Base-by-base conservation (phyloP, 352 stramenopile genomes). In the Phytophthora lateralis region DNA sequence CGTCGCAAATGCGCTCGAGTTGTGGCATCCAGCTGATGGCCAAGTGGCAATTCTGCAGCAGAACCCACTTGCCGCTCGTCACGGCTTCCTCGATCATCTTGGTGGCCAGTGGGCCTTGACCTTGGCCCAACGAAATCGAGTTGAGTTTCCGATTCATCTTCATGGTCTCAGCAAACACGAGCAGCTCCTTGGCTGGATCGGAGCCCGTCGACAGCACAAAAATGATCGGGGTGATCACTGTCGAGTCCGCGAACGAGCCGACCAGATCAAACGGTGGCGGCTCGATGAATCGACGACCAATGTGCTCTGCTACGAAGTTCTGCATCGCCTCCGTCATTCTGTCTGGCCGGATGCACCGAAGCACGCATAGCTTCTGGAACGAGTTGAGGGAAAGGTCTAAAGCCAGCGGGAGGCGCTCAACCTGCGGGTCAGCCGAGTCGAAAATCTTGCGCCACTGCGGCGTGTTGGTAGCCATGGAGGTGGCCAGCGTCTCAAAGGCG, bases 1-100 rank as follows among this genome's bases (percentile, higher is more conserved):
- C 88, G 32, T 99, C 95, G 51, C 95, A 98, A 30, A 99, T 96
- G 0, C 91, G 86, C 51, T 99, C 96, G 12, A 99, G 83, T 51
- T 98, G 89, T 2, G 87, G 75, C 89, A 99, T 97, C 96, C 96
- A 99, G 47, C 85, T 97, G 17, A 98, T 94, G 12, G 94, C 94
- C 34, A 98, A 73, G 68, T 98, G 95, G 58, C 94, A 98, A 63
- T 98, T 98, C 66, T 98, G 95, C 4, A 98, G 69, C 43, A 98
- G 52, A 10, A 98, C 95, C 95, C 95, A 98, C 74, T 98, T 93
- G 41, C 94, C 94, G 29, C 80, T 96, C 11, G 88, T 76, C 8
- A 83, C 87, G 6, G 85, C 93, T 56, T 83, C 80, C 45, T 98
- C 84, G 27, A 98, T 98, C 72, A 98, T 92, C 17, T 89, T 72